Evolutionary conservation across 495 filamentous ascomycete genomes (phyloP).

Genomic region (Aspergillus mulundensis): DNA sequence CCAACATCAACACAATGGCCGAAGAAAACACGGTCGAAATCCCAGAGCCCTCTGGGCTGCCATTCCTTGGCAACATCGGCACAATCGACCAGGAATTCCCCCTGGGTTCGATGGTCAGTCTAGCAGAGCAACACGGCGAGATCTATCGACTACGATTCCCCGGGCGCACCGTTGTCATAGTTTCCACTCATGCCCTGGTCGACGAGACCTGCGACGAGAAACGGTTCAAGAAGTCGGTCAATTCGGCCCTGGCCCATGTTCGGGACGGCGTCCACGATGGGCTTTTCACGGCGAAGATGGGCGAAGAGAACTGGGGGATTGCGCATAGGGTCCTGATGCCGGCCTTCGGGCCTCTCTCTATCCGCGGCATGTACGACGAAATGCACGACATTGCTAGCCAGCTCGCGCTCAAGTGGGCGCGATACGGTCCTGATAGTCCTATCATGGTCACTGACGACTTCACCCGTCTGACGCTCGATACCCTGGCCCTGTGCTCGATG

Average conservation of each 20-base stretch:
- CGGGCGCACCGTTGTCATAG: slow-evolving; percentile 29
- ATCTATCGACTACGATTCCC: slow-evolving; percentile 47
- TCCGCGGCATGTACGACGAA: slow-evolving; percentile 63
- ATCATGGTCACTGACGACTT: slow-evolving; percentile 69
- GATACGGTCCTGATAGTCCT: slow-evolving; percentile 51
- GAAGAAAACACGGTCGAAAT: slow-evolving; percentile 1
- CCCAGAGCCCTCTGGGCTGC: slow-evolving; percentile 6
- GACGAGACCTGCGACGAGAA: slow-evolving; percentile 67
- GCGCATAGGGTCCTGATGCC: slow-evolving; percentile 66
- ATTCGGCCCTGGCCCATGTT: slow-evolving; percentile 19
- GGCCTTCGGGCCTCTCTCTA: slow-evolving; percentile 67
- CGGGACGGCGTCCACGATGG: slow-evolving; percentile 60
- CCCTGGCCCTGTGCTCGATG: slow-evolving; percentile 70
- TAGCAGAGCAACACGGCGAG: slow-evolving; percentile 21
- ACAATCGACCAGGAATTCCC: slow-evolving; percentile 11
- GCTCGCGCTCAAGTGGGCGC: slow-evolving; percentile 71
- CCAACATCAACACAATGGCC: neutral
- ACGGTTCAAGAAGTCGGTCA: slow-evolving; percentile 56
- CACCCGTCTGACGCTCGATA: slow-evolving; percentile 69
- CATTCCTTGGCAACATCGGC: slow-evolving; percentile 3
- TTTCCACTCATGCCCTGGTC: slow-evolving; percentile 51
- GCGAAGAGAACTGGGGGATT: slow-evolving; percentile 64
- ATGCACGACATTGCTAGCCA: slow-evolving; percentile 74
- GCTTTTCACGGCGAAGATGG: slow-evolving; percentile 54
- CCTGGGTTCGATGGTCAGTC: slow-evolving; percentile 17